Evolutionary conservation across 495 filamentous ascomycete species (phyloP), one percentile per base, ranked within the genome.

Genomic region (Tuber calosporum): DNA sequence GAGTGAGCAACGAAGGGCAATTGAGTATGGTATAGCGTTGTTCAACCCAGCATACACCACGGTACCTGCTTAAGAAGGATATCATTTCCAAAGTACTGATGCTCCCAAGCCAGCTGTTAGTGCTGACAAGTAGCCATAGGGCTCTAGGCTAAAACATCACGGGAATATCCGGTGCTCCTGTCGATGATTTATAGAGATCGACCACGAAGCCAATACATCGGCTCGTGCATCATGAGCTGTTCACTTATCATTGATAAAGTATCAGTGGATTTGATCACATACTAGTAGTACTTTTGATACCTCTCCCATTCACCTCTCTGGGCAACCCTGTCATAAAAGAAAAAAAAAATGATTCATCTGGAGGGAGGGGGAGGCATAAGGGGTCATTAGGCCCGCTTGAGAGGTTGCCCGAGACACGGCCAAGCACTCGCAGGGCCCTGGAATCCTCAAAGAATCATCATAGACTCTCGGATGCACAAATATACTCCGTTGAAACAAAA

Each of bases 211-310:
- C 76, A 78, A 75, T 75, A 78, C 77, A 75, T 73, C 76, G 53
- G 53, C 26, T 78, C 68, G 75, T 75, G 73, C 70, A 70, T 75
- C 73, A 78, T 78, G 76, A 78, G 76, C 68, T 78, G 76, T 77
- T 70, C 67, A 69, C 66, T 68, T 53, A 26, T 42, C 70, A 69
- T 69, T 71, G 39, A 78, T 75, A 71, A 71, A 67, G 75, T 74
- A 78, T 78, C 75, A 78, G 70, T 68, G 67, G 67, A 68, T 45
- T 48, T 48, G 43, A 62, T 62, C 53, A 34, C 53, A 62, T 34
- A 34, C 4, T 34, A 13, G 53, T 30, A 62, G 26, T 17, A 15
- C 11, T 62, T 34, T 62, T 15, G 53, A 34, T 62, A 62, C 53
- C 26, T 34, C 26, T 34, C 26, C 53, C 53, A 34, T 62, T 62